Evolutionary conservation across 2,329 filamentous ascomycete species (phyloP), one percentile per base, ranked within the genome.

Genomic region (Colletotrichum caudatum): DNA sequence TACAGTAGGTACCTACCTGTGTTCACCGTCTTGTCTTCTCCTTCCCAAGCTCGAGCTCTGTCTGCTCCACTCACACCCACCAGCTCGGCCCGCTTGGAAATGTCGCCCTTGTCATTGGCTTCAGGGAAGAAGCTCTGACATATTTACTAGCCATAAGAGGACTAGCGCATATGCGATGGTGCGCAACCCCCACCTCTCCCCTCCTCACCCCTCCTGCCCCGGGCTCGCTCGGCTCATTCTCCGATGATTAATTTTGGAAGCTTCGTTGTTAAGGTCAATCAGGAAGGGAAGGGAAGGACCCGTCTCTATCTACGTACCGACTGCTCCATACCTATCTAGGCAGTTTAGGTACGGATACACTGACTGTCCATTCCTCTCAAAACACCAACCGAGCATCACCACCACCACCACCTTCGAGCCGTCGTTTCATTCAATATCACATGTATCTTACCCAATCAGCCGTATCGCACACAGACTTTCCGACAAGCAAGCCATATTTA

Each of bases 41-140:
- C 51, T 37, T 56, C 53, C 53, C 51, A 54, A 18, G 29, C 53
- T n/a, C 33, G 9, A 35, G 29, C 53, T 56, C 50, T 29, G n/a
- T 20, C n/a, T 37, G 16, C 29, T 41, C 59, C 59, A 51, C 46
- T 4, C 1, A 1, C 1, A 11, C 39, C 44, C 63, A 26, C 33
- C 39, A 29, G 20, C 46, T 37, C 44, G 29, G 46, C 53, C 62
- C 35, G 66, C 66, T 69, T 69, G 66, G 46, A 66, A 69, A 69
- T 41, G 29, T 4, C 12, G n/a, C 12, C 9, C 9, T 12, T 2
- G 0, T 20, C 11, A 69, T 66, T 69, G 66, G 66, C 20, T 1
- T 5, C 2, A 18, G 7, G 2, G 5, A 11, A 3, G 16, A 9
- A 41, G 46, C 60, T 53, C 16, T 2, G 48, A 23, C 9, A 4